Conservation (phyloP, 148 eudicot species). For the Suaeda aralocaspica region DNA sequence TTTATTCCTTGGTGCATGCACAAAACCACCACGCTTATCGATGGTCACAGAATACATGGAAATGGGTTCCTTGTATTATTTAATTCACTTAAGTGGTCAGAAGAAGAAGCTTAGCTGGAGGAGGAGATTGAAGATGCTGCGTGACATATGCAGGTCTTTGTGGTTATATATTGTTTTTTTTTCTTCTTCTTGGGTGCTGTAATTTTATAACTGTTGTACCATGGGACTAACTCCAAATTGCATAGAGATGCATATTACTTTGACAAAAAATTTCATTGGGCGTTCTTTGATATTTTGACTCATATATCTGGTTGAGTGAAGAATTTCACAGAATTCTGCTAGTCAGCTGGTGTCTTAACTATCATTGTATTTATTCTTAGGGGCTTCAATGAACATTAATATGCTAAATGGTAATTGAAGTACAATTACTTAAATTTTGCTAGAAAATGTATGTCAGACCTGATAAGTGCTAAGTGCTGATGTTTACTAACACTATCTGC, state of each 20-base stretch:
- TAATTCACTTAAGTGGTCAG: slow-evolving; percentile 93
- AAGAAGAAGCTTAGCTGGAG: slow-evolving; percentile 97
- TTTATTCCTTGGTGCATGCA: slow-evolving; percentile 96
- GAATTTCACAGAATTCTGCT: not conserved
- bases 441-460: not conserved
- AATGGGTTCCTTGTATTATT: slow-evolving; percentile 90
- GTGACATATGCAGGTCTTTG: slow-evolving; percentile 95
- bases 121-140: slow-evolving; percentile 85
- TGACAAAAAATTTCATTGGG: too few species aligned
- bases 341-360: not conserved
- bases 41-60: slow-evolving; percentile 99
- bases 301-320: not conserved
- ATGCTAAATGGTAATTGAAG: not conserved
- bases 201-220: too few species aligned
- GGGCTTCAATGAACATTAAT: not conserved
- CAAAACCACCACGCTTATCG: slow-evolving; percentile 84
- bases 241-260: too few species aligned
- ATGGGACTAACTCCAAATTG: too few species aligned
- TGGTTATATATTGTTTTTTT: not conserved
- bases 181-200: too few species aligned
- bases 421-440: not conserved
- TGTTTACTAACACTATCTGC: too few species aligned
- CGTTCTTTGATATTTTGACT: not conserved
- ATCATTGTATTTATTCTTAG: not conserved
- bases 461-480: not conserved